Conservation (phyloP, 2,329 filamentous ascomycete species). For the Trichoderma cornu-damae region DNA sequence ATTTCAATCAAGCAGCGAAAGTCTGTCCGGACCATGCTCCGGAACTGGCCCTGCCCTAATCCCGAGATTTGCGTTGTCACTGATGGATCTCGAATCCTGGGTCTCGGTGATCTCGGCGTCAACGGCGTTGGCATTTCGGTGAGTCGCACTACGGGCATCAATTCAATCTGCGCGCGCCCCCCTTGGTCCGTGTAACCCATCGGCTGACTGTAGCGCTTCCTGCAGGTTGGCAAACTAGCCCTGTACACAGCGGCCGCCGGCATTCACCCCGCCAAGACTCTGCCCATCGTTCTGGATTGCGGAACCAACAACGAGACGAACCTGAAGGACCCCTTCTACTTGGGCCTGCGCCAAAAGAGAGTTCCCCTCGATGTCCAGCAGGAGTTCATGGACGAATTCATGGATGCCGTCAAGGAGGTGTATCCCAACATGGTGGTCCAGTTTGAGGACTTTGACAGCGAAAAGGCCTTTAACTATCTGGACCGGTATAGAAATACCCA, state of each 20-base stretch:
- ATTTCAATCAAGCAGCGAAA: slow-evolving; percentile 93
- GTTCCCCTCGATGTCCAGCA: slow-evolving; percentile 71
- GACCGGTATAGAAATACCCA: slow-evolving; percentile 83
- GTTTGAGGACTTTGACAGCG: slow-evolving; percentile 96
- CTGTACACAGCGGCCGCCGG: slow-evolving; percentile 94
- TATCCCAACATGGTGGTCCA: slow-evolving; percentile 69
- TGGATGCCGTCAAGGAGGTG: slow-evolving; percentile 78
- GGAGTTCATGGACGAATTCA: slow-evolving; percentile 95
- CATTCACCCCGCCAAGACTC: slow-evolving; percentile 83
- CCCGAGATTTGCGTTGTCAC: slow-evolving; percentile 97
- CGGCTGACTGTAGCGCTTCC: slow-evolving; percentile 20
- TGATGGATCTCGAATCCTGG: slow-evolving; percentile 87
- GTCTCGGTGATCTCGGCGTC: slow-evolving; percentile 89
- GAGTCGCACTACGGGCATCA: slow-evolving; percentile 37
- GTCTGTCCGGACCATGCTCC: slow-evolving; percentile 79
- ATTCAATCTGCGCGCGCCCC: background rate
- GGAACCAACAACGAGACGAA: slow-evolving; percentile 63
- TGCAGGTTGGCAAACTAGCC: slow-evolving; percentile 80
- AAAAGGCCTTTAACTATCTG: slow-evolving; percentile 84
- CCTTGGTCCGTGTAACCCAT: background rate
- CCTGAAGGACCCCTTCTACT: slow-evolving; percentile 70
- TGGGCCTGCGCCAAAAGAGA: slow-evolving; percentile 82
- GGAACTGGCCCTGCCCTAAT: slow-evolving; percentile 84
- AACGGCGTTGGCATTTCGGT: slow-evolving; percentile 97
- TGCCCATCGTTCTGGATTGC: slow-evolving; percentile 62